phyloP scores from a whole-genome alignment of 2,329 filamentous ascomycete genomes.

The Trichophyton equinum region DNA sequence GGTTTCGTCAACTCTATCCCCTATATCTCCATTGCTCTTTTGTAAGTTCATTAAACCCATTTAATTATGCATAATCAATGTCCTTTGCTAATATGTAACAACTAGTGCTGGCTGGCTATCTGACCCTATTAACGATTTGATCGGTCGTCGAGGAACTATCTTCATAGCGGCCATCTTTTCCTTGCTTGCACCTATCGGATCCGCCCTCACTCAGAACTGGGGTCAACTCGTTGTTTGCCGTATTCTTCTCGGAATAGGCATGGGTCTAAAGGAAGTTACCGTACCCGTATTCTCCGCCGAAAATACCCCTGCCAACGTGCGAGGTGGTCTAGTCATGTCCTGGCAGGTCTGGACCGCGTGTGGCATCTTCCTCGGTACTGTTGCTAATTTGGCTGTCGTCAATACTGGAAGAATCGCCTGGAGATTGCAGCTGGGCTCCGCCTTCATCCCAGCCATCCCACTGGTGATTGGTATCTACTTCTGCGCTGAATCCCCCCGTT shows the following conservation, averaged over 20 bases:
- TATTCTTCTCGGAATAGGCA: conserved; percentile 48
- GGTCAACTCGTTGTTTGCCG: conserved; percentile 43
- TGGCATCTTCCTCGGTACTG: conserved; percentile 55
- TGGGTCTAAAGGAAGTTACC: conserved; percentile 50
- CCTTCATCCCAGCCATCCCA: conserved; percentile 51
- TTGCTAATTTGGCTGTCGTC: conserved; percentile 52
- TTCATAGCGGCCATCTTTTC: conserved; percentile 52
- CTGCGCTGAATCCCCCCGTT: conserved; percentile 53
- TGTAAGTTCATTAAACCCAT: conserved; percentile 30
- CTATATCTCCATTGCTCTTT: conserved; percentile 38
- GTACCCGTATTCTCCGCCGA: conserved; percentile 44
- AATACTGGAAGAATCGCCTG: conserved; percentile 48
- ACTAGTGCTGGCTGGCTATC: conserved; percentile 51
- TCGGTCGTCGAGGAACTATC: conserved; percentile 53
- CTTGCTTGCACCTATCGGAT: conserved; percentile 55
- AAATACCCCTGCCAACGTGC: conserved; percentile 42
- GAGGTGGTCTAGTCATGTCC: conserved; percentile 45
- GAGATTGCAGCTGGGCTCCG: conserved; percentile 52
- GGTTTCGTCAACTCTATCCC: conserved; percentile 49
- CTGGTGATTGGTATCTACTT: conserved; percentile 47
- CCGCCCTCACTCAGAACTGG: conserved; percentile 49
- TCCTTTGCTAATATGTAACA: conserved; percentile 45
- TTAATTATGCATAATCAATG: conserved; percentile 36
- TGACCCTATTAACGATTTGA: conserved; percentile 47
- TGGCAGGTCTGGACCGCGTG: conserved; percentile 42